Evolutionary conservation across 2,329 filamentous ascomycete species (phyloP), one percentile per base, ranked within the genome.

Genomic region (Chaetothyriales sp.): DNA sequence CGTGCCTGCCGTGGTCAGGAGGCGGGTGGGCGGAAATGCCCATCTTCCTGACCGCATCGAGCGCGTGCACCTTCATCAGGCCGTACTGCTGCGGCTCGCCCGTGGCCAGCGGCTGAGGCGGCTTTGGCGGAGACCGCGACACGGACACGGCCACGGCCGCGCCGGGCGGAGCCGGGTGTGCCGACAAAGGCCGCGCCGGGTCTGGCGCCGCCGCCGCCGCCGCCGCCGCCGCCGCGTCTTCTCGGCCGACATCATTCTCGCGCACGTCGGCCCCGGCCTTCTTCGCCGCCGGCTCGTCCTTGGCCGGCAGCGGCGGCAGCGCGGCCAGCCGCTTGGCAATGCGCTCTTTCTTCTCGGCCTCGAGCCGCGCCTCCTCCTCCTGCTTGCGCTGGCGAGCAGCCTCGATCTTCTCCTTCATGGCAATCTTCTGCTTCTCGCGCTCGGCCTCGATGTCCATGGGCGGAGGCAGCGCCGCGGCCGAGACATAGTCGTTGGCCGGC

Each of bases 21-120:
- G 25, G 37, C 15, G 43, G 7, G 8, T 33, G 22, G 44, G 45
- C 43, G 29, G 15, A 2, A 18, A 49, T 28, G 4, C 44, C 53
- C 29, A 71, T 58, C 59, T 69, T 73, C 60, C 71, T 73, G 25
- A 77, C 73, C 5, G 73, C 67, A 52, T 78, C 75, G 25, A 77
- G 70, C 58, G 76, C 75, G 61, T 80, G 77, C 8, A 80, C 73
- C 63, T 78, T 80, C 73, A 80, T 80, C 73, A 80, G 74, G 44
- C 77, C 77, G 64, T 79, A 80, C 60, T 80, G 77, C 53, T 77
- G 76, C 20, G 77, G 72, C 55, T 75, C 76, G 29, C 76, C 76
- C 51, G 73, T 75, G 13, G 77, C 73, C 22, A 78, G 72, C 6
- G 77, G 77, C 37, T 78, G 72, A 37, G 77, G 77, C 40, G 77